phyloP scores from a whole-genome alignment of 306 rosid genomes.

The Sicyos baderoa region DNA sequence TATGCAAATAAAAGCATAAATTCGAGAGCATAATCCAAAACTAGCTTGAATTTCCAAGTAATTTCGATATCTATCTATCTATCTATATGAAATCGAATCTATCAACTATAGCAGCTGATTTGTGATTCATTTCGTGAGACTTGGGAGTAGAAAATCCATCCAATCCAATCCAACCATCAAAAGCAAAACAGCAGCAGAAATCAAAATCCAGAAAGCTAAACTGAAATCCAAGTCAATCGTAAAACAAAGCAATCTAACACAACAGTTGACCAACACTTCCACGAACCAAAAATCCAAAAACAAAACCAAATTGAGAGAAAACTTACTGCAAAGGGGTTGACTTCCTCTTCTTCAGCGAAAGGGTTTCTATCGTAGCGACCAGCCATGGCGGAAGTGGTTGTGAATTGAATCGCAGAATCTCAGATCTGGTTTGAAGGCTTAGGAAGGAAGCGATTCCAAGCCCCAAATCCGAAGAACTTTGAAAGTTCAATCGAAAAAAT shows the following conservation, averaged over 20 bases:
- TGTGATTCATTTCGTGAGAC: not conserved
- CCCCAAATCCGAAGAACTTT: not conserved
- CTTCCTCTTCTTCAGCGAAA: conserved; percentile 83
- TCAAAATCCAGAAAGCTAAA: not conserved
- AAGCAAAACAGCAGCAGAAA: not conserved
- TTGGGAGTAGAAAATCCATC: not conserved
- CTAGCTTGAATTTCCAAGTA: not conserved
- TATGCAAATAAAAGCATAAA: not conserved
- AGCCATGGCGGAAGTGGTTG: conserved; percentile 47
- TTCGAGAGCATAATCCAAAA: not conserved
- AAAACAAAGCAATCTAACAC: not conserved
- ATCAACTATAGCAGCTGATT: no score
- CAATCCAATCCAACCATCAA: conserved; percentile 5
- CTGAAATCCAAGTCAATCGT: conserved; percentile 14
- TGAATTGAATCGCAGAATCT: conserved; percentile 18
- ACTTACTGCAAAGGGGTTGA: conserved; percentile 91
- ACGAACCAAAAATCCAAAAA: not conserved
- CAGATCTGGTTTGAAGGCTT: conserved; percentile 28
- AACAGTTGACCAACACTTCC: not conserved
- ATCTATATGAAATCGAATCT: not conserved
- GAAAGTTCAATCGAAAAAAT: conserved; percentile 18
- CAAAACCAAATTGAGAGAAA: not conserved
- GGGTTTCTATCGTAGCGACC: conserved; percentile 78
- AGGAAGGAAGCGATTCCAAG: not conserved
- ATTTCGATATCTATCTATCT: not conserved